Conservation (phyloP, 2,329 filamentous ascomycete genomes). For the Sarocladium kiliense region DNA sequence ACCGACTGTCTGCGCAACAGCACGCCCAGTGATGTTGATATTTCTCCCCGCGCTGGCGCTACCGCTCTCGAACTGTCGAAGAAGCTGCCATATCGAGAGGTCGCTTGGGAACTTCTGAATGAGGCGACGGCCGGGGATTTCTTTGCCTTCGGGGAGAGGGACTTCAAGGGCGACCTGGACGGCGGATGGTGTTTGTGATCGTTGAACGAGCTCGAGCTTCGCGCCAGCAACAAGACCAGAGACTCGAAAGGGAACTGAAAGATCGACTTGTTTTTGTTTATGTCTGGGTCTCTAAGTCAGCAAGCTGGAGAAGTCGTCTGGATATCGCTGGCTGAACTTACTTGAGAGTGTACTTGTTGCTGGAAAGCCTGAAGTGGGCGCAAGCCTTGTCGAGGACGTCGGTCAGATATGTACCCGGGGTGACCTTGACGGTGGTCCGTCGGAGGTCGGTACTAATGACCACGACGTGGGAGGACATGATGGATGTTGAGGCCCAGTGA, state of each 20-base stretch:
- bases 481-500: constrained; percentile 14
- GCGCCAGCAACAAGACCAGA: constrained; percentile 80
- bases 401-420: constrained; percentile 71
- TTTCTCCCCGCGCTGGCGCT: constrained; percentile 54
- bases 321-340: constrained; percentile 31
- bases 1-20: constrained; percentile 57
- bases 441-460: constrained; percentile 78
- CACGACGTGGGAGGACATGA: constrained; percentile 83
- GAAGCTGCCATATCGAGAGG: constrained; percentile 80
- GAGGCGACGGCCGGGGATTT: constrained; percentile 61
- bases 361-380: constrained; percentile 67
- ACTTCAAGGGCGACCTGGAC: constrained; percentile 88
- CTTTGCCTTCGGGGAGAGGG: constrained; percentile 62
- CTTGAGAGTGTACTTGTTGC: constrained; percentile 78
- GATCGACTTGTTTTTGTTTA: constrained; percentile 79
- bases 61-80: constrained; percentile 84
- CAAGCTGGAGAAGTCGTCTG: constrained; percentile 9
- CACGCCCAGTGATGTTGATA: constrained; percentile 80
- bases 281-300: constrained; percentile 35
- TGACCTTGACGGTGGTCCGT: constrained; percentile 77
- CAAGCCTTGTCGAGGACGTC: constrained; percentile 88
- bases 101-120: constrained; percentile 84
- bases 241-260: constrained; percentile 78
- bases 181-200: constrained; percentile 77
- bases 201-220: constrained; percentile 85